Base-by-base conservation (phyloP, 225 moss, liverwort and hornwort species). In the Pleurozium schreberi region DNA sequence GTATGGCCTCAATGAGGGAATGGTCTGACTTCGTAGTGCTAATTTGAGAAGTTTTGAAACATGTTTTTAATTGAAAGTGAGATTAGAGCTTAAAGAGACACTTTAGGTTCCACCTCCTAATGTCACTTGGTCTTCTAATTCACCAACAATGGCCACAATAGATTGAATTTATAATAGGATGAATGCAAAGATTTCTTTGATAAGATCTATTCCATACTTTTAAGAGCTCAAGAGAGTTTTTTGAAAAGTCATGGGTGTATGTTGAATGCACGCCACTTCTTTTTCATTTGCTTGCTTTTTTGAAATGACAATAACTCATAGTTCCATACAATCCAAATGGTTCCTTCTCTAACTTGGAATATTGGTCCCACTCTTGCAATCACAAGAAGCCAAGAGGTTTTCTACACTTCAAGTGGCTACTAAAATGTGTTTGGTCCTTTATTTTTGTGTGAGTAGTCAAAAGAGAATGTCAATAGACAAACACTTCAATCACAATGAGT, bases 371-470 rank as follows among this genome's bases (percentile, higher is more conserved):
- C 21, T 45, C 62, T 62, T 81, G 9, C 33, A 62, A 22, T 81
- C 2, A 19, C 17, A 57, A 55, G 8, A 42, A 80, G 8, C 12
- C 30, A 8, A 80, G 42, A 8, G 12, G 1, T 8, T 8, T 28
- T 80, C 30, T 20, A 10, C 4, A 43, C 10, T 26, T 6, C 0
- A 13, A n/a, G 0, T 43, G 13, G 31, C 18, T 21, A 2, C 5
- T 43, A 3, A 31, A 21, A 22, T 61, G 43, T 31, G 1, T 22
- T 61, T n/a, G 6, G 43, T 61, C 14, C 5, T 60, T 43, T 6
- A 30, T 6, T 60, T 81, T 30, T 21, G 8, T 33, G 10, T 10
- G 1, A 33, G n/a, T n/a, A n/a, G n/a, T n/a, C n/a, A n/a, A n/a
- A n/a, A n/a, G n/a, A n/a, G n/a, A n/a, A n/a, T n/a, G n/a, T n/a